Base-by-base conservation (phyloP, 129 eudicot species). In the Daucus carota region DNA sequence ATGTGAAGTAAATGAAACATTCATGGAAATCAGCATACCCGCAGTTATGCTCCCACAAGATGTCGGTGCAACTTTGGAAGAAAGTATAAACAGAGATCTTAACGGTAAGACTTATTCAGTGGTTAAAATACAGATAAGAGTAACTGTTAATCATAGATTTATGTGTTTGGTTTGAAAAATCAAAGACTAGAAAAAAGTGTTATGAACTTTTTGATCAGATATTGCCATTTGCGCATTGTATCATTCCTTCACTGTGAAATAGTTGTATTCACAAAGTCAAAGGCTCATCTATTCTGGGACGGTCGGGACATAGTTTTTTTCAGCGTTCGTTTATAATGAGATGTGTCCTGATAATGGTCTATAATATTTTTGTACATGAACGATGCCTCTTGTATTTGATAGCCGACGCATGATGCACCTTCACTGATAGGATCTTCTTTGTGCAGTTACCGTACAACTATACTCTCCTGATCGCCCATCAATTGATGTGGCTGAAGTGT, bases 401-500 rank as follows among this genome's bases (percentile, higher is more conserved):
- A n/a, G n/a, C n/a, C n/a, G n/a, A n/a, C n/a, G n/a, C n/a, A n/a
- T n/a, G n/a, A n/a, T n/a, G 13, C 22, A 41, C 54, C 42, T 13
- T 28, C 41, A 73, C 77, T 77, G 14, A 79, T 47, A 52, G 62
- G 47, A 40, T 74, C 43, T 46, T 40, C 69, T 81, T 45, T 72
- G 62, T 75, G 73, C 96, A 95, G 99, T 95, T 86, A 82, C 89
- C 75, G 90, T 95, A 82, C 97, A 88, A 81, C 81, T 95, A 72
- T 91, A 89, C 83, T 95, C 99, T 62, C 99, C 99, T 50, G 73
- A 76, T 63, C 96, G 99, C 62, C 96, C 99, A 13, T 74, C 78
- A 54, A 95, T 95, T 74, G 99, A 95, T 50, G 97, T 95, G 31
- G 99, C 99, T 17, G 99, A 95, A 86, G 99, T 95, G 73, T 95